A percentile compares a stretch with the other conserved stretches of the same genome.
These are phyloP conservation scores for Chrysoporthe deuterocubensis DNA, from an alignment of 2,329 filamentous ascomycete species.

Conservation along the genomic window DNA sequence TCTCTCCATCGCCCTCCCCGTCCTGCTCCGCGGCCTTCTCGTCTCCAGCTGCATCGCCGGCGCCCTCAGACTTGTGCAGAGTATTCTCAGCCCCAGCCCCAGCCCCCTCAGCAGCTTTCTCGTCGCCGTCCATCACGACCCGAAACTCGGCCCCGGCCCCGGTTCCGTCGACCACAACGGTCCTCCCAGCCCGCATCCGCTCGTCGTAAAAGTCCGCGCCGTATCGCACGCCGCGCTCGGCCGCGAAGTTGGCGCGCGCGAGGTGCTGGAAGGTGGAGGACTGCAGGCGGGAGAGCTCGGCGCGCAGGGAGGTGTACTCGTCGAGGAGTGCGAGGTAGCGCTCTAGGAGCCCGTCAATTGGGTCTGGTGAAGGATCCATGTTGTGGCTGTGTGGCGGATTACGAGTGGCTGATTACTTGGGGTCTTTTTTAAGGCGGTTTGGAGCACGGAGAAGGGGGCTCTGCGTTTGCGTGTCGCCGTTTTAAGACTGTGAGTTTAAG, in stretches of 20 bases:
- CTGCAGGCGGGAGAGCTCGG: slow-evolving; percentile 57
- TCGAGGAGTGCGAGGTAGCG: slow-evolving; percentile 69
- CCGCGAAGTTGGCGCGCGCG: slow-evolving; percentile 76
- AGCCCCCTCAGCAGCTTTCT: neutral
- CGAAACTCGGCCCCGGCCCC: neutral
- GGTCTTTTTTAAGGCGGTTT: neutral
- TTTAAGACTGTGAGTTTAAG: neutral
- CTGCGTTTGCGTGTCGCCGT: neutral
- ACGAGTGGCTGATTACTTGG: neutral
- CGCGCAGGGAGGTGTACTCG: slow-evolving; percentile 65
- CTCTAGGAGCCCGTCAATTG: slow-evolving; percentile 67
- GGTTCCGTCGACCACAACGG: neutral
- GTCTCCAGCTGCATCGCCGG: slow-evolving; percentile 4
- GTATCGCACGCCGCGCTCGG: slow-evolving; percentile 66
- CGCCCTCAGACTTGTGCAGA: slow-evolving; percentile 16
- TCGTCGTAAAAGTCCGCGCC: slow-evolving; percentile 74
- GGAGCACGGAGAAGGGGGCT: neutral
- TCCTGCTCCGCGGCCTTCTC: slow-evolving; percentile 25
- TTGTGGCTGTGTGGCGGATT: slow-evolving; percentile 2
- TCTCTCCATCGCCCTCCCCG: slow-evolving; percentile 27
- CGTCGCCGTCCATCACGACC: neutral
- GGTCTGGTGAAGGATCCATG: slow-evolving; percentile 31
- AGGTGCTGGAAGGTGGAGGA: slow-evolving; percentile 61
- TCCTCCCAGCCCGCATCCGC: slow-evolving; percentile 67
- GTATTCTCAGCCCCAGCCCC: slow-evolving; percentile 10